phyloP scores from a whole-genome alignment of 352 stramenopile species.

The Blastocystis sp. region DNA sequence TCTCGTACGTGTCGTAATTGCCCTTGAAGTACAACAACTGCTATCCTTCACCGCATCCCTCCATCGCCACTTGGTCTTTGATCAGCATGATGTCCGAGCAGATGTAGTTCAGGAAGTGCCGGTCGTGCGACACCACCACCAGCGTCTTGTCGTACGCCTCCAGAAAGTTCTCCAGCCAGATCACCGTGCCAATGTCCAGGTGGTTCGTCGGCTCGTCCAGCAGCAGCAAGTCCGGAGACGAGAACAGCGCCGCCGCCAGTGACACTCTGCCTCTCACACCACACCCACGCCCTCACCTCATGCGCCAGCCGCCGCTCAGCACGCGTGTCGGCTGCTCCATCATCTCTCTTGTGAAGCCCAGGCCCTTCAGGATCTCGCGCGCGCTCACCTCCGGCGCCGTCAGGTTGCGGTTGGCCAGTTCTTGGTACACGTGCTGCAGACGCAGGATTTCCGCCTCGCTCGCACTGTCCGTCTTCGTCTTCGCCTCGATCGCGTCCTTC shows the following conservation, averaged over 20 bases:
- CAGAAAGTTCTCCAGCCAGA: constrained; percentile 93
- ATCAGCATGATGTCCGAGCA: constrained; percentile 94
- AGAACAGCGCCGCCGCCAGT: constrained; percentile 88
- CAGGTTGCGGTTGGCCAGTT: constrained; percentile 25
- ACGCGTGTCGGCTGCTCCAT: constrained; percentile 81
- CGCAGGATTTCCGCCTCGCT: constrained; percentile 3
- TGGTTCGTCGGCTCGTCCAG: constrained; percentile 68
- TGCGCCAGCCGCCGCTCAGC: constrained; percentile 88
- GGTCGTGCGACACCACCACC: constrained; percentile 95
- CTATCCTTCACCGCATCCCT: not conserved
- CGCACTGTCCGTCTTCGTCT: constrained; percentile 60
- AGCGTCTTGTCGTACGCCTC: constrained; percentile 90
- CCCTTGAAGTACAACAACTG: constrained; percentile 92
- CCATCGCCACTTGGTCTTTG: constrained; percentile 78
- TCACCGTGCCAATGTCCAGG: constrained; percentile 81
- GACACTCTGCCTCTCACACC: constrained; percentile 77
- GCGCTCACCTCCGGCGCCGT: constrained; percentile 6
- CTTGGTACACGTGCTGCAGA: constrained; percentile 48
- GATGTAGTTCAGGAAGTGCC: constrained; percentile 97
- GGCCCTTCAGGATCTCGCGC: constrained; percentile 79
- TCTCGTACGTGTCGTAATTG: constrained; percentile 93
- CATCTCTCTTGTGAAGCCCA: constrained; percentile 86
- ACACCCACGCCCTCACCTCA: constrained; percentile 70
- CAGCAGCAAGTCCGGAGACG: constrained; percentile 88
- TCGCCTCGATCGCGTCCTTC: constrained; percentile 51